Evolutionary conservation across 148 eudicot genomes (phyloP), one percentile per base, ranked within the genome.

Genomic region (Limonium bicolor): DNA sequence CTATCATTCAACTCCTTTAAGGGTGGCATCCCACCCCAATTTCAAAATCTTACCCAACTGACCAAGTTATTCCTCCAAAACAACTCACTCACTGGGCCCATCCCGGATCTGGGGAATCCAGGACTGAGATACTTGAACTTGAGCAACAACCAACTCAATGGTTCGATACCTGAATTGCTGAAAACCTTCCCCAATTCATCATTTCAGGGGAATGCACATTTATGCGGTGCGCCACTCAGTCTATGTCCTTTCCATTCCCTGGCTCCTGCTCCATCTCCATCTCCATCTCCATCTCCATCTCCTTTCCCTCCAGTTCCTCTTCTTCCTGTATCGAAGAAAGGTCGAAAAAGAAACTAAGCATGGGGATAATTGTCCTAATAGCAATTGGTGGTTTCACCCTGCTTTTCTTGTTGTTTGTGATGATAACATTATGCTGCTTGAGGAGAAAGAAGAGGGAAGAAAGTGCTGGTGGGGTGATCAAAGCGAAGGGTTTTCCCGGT

Each of bases 121-220:
- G 64, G 33, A 4, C 78, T 83, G 28, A 56, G 48, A 43, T 39
- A 67, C 20, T 56, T 85, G 39, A 77, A 77, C 36, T 20, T 85
- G 15, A 80, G 92, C 63, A 50, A 71, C 53, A 85, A 85, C 54
- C 56, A 68, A 29, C 61, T 85, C 9, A 80, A 74, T 49, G 95
- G 92, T 15, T 69, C 86, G 8, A 65, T 85, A 28, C 95, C 95
- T 20, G 56, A 59, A 10, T 59, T 54, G 15, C 77, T 86, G 41
- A 57, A 50, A 46, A 47, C 44, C 30, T 86, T 80, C 51, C 74
- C 92, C 18, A 48, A 59, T 56, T 74, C 92, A 5, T 68, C 92
- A 12, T 86, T 80, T 50, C 2, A 38, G 24, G 95, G 95, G 16
- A 86, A 86, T 66, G 41, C 42, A 7, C 41, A 64, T 32, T 66